These are phyloP conservation scores for Catunica adiposa DNA, from an alignment of 2,329 filamentous ascomycete species.

Conservation along the genomic window DNA sequence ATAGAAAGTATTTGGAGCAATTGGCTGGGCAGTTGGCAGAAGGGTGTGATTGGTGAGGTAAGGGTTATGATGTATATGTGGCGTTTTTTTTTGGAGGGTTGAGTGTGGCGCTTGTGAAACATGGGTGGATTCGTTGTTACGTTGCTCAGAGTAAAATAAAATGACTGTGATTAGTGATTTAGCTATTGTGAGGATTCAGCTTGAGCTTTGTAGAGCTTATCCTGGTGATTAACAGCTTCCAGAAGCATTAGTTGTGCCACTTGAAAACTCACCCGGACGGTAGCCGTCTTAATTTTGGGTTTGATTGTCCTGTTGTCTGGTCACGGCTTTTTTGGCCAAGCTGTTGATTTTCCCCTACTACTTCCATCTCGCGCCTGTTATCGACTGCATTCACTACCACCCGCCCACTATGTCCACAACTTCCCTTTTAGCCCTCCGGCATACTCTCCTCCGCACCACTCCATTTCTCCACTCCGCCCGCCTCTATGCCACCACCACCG, in stretches of 20 bases:
- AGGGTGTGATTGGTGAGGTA: constrained; percentile 44
- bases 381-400: neutral
- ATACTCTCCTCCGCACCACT: neutral
- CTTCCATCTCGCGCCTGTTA: neutral
- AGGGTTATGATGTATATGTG: neutral
- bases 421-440: neutral
- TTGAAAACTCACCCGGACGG: neutral
- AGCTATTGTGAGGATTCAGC: constrained; percentile 18
- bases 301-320: no score
- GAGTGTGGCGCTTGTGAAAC: neutral
- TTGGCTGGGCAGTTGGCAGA: constrained; percentile 42
- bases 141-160: no score
- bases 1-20: constrained; percentile 48
- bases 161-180: no score
- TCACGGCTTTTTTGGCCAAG: no score
- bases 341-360: no score
- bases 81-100: neutral
- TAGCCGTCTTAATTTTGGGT: no score
- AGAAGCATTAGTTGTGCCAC: no score
- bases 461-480: neutral
- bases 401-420: neutral
- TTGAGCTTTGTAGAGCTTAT: constrained; percentile 4
- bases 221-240: neutral
- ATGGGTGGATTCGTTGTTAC: no score
- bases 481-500: neutral